Conservation (phyloP, 1,139 yeast species). For the Saccharomyces hybrid region DNA sequence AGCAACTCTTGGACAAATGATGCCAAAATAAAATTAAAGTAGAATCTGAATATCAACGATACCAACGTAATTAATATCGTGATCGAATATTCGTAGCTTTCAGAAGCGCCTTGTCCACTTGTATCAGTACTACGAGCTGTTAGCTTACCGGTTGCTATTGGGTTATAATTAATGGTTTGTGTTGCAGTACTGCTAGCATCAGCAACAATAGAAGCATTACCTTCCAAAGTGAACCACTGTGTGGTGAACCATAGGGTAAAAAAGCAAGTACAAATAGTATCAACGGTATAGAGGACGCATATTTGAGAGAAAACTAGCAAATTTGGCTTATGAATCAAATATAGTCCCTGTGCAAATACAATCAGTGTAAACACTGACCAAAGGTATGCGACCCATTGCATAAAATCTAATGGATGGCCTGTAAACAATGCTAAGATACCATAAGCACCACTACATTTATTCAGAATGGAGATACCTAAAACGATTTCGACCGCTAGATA, state of each 20-base stretch:
- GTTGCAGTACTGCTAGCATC: constrained; percentile 9
- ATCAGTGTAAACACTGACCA: constrained; percentile 58
- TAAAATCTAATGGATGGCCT: constrained; percentile 74
- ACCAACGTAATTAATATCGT: constrained; percentile 52
- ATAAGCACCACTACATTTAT: constrained; percentile 84
- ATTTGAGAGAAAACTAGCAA: constrained; percentile 52
- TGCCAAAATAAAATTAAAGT: constrained; percentile 56
- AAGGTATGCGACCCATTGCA: constrained; percentile 79
- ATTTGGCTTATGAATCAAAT: constrained; percentile 41
- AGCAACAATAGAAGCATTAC: not conserved
- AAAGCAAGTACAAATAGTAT: constrained; percentile 57
- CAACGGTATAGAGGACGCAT: constrained; percentile 55
- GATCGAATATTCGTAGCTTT: constrained; percentile 62
- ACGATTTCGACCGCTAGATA: constrained; percentile 83
- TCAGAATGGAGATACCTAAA: constrained; percentile 70
- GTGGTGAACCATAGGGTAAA: constrained; percentile 69
- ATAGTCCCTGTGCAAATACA: constrained; percentile 57
- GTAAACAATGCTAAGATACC: constrained; percentile 84
- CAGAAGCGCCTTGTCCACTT: constrained; percentile 55
- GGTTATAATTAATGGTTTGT: constrained; percentile 4
- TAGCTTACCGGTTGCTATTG: constrained; percentile 8
- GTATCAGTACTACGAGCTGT: constrained; percentile 14
- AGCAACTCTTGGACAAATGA: constrained; percentile 46
- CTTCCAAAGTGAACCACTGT: constrained; percentile 60
- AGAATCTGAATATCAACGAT: constrained; percentile 50